Base-by-base conservation (phyloP, 2,329 filamentous ascomycete species). In the Fusarium sp. region DNA sequence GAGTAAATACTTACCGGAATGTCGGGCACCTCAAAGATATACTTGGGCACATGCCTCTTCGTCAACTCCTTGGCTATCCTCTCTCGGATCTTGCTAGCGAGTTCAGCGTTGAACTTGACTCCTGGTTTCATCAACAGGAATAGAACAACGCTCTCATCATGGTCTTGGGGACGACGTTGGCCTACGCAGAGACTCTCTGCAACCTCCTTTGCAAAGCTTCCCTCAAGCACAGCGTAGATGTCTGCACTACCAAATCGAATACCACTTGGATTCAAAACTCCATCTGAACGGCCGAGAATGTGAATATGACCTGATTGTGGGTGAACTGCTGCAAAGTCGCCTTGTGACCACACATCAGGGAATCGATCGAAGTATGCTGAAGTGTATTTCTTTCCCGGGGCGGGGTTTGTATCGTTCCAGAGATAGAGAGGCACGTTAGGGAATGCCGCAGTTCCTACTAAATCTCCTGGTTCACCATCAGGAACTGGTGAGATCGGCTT, bases 161-260 rank as follows among this genome's bases (percentile, higher is more conserved):
- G 65, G 61, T 90, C 88, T 14, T 79, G 71, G 1, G 89, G 89
- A 33, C 94, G 82, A 25, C 93, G 84, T 81, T 95, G 93, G 0
- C 94, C 94, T 0, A 96, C 93, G 62, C 93, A 95, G 33, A 96
- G 85, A n/a, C 90, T 91, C 77, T 96, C 94, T 7, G 85, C 85
- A 7, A 96, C 82, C 54, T 86, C 83, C 20, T 87, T 84, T 0
- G 88, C 83, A 69, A 95, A 95, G 60, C 87, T 83, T 29, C 85
- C 83, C 80, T 94, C 92, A 7, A 95, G 80, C 2, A 95, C 91
- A 17, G 87, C 87, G 80, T 96, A 97, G 38, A 96, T 92, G 80
- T 96, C 94, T 1, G 92, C 90, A 8, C 90, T 92, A 0, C 93
- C 94, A 76, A 96, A 97, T 0, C 93, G 86, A 15, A 96, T 90